Evolutionary conservation across 495 filamentous ascomycete species (phyloP).

Genomic region (Ramalina peruviana): DNA sequence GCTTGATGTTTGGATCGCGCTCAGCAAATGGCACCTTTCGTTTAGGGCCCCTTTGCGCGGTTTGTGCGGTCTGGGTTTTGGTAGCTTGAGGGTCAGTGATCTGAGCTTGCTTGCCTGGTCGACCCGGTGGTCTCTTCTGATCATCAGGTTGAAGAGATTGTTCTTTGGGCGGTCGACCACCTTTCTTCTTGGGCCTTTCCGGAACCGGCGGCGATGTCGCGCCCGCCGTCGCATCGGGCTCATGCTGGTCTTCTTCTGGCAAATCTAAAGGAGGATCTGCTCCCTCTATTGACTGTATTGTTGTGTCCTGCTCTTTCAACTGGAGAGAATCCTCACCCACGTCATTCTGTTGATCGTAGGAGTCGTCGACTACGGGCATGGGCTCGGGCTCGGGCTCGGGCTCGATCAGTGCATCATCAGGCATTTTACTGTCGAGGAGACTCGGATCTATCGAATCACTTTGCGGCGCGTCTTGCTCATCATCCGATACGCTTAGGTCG

Average conservation of each 20-base stretch:
- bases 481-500: constrained; percentile 9
- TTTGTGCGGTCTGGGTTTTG: background rate
- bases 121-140: background rate
- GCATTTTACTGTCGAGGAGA: background rate
- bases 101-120: constrained; percentile 23
- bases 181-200: background rate
- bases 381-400: background rate
- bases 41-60: background rate
- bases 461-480: background rate
- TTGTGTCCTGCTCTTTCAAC: background rate
- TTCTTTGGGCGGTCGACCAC: background rate
- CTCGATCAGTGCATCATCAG: background rate
- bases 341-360: background rate
- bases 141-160: background rate
- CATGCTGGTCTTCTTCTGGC: constrained; percentile 1
- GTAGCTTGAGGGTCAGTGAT: constrained; percentile 5
- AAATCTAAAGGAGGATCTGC: background rate
- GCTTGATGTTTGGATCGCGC: too few relatives aligned
- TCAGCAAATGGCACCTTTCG: constrained; percentile 5
- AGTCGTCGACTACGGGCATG: too few relatives aligned
- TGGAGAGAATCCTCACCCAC: background rate
- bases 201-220: background rate
- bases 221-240: background rate
- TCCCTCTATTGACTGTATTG: constrained; percentile 4
- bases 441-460: constrained; percentile 3